phyloP scores from a whole-genome alignment of 2,329 filamentous ascomycete genomes.

The Cercospora nicotianae region DNA sequence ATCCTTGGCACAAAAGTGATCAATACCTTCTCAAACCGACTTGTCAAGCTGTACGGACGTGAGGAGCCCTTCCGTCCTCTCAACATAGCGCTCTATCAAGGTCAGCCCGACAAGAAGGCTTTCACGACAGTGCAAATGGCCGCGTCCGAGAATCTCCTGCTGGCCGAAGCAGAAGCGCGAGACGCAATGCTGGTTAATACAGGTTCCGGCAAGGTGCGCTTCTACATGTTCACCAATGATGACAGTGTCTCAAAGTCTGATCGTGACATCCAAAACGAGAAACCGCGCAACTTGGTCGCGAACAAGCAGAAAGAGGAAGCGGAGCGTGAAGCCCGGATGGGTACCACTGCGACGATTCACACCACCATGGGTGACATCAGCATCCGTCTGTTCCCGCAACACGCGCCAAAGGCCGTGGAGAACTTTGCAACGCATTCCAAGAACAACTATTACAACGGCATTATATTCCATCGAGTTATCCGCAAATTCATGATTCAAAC shows the following conservation, averaged over 20 bases:
- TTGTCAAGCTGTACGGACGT: conserved; percentile 85
- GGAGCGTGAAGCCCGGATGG: conserved; percentile 67
- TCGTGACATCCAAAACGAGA: conserved; percentile 93
- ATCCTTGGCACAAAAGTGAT: conserved; percentile 91
- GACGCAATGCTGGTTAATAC: conserved; percentile 88
- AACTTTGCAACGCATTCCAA: conserved; percentile 93
- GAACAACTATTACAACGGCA: conserved; percentile 93
- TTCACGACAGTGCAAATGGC: conserved; percentile 96
- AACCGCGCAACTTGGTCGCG: conserved; percentile 65
- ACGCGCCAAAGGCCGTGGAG: conserved; percentile 90
- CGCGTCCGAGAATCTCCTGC: conserved; percentile 85
- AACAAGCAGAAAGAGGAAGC: conserved; percentile 53
- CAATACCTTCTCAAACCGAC: conserved; percentile 90
- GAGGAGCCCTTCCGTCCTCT: conserved; percentile 86
- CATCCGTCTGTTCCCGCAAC: conserved; percentile 87
- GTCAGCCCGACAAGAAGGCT: conserved; percentile 89
- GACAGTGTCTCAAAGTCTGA: conserved; percentile 77
- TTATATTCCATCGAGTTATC: conserved; percentile 96
- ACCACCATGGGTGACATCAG: conserved; percentile 94
- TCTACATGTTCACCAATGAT: conserved; percentile 98
- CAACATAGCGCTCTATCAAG: conserved; percentile 86
- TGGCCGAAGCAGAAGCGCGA: conserved; percentile 85
- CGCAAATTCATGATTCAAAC: conserved; percentile 97
- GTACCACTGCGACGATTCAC: conserved; percentile 80
- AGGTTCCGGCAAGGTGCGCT: conserved; percentile 81